phyloP scores from a whole-genome alignment of 192 early-diverging fungal genomes.

The Spinellus fusiger region DNA sequence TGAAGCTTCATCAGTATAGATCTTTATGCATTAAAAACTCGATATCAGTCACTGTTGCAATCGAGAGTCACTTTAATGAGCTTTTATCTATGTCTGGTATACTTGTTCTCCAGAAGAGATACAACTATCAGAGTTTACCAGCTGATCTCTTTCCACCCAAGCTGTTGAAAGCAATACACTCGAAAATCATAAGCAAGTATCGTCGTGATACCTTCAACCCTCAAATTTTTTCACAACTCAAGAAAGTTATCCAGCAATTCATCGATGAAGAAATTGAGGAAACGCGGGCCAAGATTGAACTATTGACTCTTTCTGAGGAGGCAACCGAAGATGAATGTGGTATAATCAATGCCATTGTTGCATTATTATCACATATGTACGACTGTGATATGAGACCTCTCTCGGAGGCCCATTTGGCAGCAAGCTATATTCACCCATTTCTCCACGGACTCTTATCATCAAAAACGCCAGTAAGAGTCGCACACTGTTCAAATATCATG shows the following conservation, averaged over 20 bases:
- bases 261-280: constrained; percentile 10
- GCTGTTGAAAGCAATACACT: constrained; percentile 1
- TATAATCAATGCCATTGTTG: constrained; percentile 7
- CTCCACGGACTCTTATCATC: constrained; percentile 2
- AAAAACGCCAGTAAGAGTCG: constrained; percentile 7
- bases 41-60: not conserved
- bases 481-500: constrained; percentile 8
- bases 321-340: constrained; percentile 12
- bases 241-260: constrained; percentile 8
- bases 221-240: not conserved
- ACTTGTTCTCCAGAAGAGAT: constrained; percentile 5
- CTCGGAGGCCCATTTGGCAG: constrained; percentile 7
- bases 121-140: constrained; percentile 5
- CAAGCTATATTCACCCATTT: constrained; percentile 10
- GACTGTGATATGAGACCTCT: constrained; percentile 5
- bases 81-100: constrained; percentile 12
- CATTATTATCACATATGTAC: constrained; percentile 1
- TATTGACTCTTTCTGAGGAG: constrained; percentile 8
- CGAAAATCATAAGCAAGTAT: not conserved
- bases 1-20: constrained; percentile 2
- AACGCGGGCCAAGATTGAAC: constrained; percentile 8
- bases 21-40: not conserved
- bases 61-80: not conserved
- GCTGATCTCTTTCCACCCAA: constrained; percentile 4
- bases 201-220: constrained; percentile 4